Percentiles rank a stretch among this genome's conserved stretches.
Evolutionary conservation across 352 stramenopile species (phyloP).

Genomic region (Phytophthora pistaciae): DNA sequence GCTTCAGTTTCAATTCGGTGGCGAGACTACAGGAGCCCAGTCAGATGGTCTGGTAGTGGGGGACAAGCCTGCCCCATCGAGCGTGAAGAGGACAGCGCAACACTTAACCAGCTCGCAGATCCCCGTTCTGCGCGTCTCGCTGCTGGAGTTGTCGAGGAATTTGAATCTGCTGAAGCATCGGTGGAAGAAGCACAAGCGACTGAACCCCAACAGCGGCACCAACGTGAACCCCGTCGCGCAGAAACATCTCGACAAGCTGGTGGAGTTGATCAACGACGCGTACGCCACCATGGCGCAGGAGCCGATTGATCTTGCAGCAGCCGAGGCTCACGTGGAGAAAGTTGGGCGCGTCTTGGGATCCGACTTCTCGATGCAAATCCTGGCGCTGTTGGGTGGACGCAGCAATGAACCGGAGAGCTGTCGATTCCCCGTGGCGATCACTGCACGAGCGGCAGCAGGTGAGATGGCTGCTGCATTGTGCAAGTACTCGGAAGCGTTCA

Average conservation of each 20-base stretch:
- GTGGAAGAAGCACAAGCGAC: conserved; percentile 61
- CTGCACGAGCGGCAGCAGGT: conserved; percentile 29
- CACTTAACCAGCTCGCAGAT: conserved; percentile 53
- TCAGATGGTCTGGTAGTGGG: conserved; percentile 24
- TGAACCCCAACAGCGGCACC: conserved; percentile 37
- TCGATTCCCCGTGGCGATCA: conserved; percentile 43
- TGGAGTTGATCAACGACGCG: conserved; percentile 74
- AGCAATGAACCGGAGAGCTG: conserved; percentile 40
- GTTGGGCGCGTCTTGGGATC: conserved; percentile 64
- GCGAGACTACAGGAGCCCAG: background rate
- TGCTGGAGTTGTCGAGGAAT: conserved; percentile 79
- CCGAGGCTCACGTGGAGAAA: conserved; percentile 61
- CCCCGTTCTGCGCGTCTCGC: conserved; percentile 71
- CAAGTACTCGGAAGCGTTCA: conserved; percentile 69
- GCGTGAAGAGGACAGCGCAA: conserved; percentile 25
- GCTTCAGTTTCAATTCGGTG: conserved; percentile 23
- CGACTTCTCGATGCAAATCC: conserved; percentile 75
- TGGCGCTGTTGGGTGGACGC: conserved; percentile 49
- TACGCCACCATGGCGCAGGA: conserved; percentile 70
- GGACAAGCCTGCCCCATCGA: background rate
- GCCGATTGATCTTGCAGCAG: conserved; percentile 54
- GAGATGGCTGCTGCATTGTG: conserved; percentile 53
- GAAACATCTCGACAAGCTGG: conserved; percentile 76
- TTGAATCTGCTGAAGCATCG: conserved; percentile 72
- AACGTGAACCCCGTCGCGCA: conserved; percentile 64